Evolutionary conservation across 331 rosid species (phyloP).

Genomic region (Quercus lobata): DNA sequence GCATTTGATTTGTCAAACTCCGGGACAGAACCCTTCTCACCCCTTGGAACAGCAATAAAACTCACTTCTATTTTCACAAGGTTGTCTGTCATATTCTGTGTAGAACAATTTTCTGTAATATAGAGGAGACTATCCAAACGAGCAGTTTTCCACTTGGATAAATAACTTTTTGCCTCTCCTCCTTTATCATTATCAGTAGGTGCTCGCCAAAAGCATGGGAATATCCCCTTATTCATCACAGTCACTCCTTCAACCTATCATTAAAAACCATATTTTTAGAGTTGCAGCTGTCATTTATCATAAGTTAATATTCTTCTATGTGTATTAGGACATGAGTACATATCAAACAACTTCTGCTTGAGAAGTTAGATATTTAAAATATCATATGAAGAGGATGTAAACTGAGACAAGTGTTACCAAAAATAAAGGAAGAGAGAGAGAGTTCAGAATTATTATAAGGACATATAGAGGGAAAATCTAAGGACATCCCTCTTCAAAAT

Average conservation of each 20-base stretch:
- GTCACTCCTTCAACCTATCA: constrained; percentile 68
- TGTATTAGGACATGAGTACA: neutral
- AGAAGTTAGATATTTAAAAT: neutral
- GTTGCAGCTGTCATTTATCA: neutral
- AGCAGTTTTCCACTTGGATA: constrained; percentile 78
- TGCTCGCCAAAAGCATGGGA: constrained; percentile 97
- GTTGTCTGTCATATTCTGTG: constrained; percentile 34
- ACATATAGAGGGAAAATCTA: neutral
- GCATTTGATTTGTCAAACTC: constrained; percentile 25
- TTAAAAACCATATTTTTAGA: constrained; percentile 20
- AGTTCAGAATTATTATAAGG: neutral
- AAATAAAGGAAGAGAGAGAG: too few relatives aligned
- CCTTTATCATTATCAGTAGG: constrained; percentile 93
- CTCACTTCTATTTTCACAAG: constrained; percentile 39
- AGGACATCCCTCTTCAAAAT: neutral
- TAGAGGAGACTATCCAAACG: constrained; percentile 54
- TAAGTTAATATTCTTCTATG: neutral
- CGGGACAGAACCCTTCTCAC: constrained; percentile 25
- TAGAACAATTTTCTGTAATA: constrained; percentile 54
- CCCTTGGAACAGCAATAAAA: constrained; percentile 51
- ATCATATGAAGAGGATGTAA: neutral
- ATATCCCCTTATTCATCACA: constrained; percentile 60
- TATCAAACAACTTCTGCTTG: neutral
- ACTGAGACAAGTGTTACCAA: neutral
- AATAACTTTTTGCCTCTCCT: constrained; percentile 59